These are phyloP conservation scores for Aechmea fasciata DNA, from an alignment of 176 grass and related monocot genomes.

Conservation along the genomic window DNA sequence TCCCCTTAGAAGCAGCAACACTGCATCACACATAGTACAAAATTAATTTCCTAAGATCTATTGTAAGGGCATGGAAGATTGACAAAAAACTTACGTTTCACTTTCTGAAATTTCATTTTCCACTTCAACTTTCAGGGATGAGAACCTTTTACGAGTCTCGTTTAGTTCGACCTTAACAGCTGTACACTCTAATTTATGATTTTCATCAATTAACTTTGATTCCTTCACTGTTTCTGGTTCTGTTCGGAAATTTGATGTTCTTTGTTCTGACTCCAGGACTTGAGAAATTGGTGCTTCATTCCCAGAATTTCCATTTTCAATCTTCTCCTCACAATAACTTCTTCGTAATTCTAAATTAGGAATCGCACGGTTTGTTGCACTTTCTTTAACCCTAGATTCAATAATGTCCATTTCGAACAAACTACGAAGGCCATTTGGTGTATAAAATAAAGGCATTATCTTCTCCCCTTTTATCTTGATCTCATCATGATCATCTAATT, in stretches of 20 bases:
- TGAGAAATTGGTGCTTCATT: slow-evolving; percentile 19
- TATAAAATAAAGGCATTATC: slow-evolving; percentile 11
- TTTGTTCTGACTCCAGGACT: slow-evolving; percentile 26
- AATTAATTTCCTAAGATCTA: background rate
- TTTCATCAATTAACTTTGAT: slow-evolving; percentile 23
- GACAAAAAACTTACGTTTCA: slow-evolving; percentile 31
- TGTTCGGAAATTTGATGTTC: slow-evolving; percentile 24
- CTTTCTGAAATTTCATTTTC: slow-evolving; percentile 4
- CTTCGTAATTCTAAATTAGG: background rate
- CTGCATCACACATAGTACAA: slow-evolving; percentile 19
- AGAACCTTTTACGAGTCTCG: slow-evolving; percentile 14
- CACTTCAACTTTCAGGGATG: slow-evolving; percentile 10
- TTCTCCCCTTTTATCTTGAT: slow-evolving; percentile 9
- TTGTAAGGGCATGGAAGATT: background rate
- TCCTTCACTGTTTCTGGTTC: slow-evolving; percentile 40
- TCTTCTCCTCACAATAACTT: slow-evolving; percentile 14
- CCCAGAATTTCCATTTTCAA: background rate
- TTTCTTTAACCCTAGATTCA: slow-evolving; percentile 23
- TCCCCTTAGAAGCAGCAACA: slow-evolving; percentile 21
- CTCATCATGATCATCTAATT: slow-evolving; percentile 24
- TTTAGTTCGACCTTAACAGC: slow-evolving; percentile 17
- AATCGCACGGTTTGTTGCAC: background rate
- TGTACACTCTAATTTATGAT: slow-evolving; percentile 10
- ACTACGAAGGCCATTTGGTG: slow-evolving; percentile 7
- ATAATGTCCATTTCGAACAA: slow-evolving; percentile 21